Percentiles rank a stretch among this genome's conserved stretches.
phyloP scores from a whole-genome alignment of 352 stramenopile genomes.

The Globisporangium cylindrosporum region DNA sequence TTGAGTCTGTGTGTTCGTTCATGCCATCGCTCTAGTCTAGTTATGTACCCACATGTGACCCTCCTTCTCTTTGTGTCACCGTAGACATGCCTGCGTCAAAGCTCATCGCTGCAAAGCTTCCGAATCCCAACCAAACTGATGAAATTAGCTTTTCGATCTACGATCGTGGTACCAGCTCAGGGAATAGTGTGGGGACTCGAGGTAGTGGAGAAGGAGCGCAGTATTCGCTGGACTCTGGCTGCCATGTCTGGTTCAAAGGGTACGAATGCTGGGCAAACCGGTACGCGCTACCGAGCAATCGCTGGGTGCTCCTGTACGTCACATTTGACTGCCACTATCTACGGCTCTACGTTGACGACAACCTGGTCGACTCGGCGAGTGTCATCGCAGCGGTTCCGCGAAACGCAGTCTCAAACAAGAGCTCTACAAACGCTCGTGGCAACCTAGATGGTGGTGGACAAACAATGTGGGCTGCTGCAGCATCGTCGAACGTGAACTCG shows the following conservation, averaged over 20 bases:
- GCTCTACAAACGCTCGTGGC: background rate
- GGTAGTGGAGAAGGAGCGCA: slow-evolving; percentile 4
- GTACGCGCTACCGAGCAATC: slow-evolving; percentile 50
- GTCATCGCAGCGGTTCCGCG: slow-evolving; percentile 16
- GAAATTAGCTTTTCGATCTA: slow-evolving; percentile 45
- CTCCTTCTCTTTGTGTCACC: background rate
- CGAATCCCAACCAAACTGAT: slow-evolving; percentile 13
- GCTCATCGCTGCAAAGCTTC: slow-evolving; percentile 39
- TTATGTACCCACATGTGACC: slow-evolving; percentile 1
- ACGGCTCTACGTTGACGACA: slow-evolving; percentile 40
- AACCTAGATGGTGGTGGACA: slow-evolving; percentile 21
- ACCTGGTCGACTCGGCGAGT: slow-evolving; percentile 45
- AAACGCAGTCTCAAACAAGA: background rate
- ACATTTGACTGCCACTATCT: slow-evolving; percentile 52
- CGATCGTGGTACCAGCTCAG: slow-evolving; percentile 34
- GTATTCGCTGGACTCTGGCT: slow-evolving; percentile 28
- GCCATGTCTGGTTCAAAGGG: slow-evolving; percentile 37
- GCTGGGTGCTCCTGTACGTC: slow-evolving; percentile 44
- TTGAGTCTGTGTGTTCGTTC: background rate
- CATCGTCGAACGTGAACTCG: slow-evolving; percentile 28
- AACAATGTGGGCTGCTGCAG: slow-evolving; percentile 12
- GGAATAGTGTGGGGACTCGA: slow-evolving; percentile 4
- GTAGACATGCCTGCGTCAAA: slow-evolving; percentile 30
- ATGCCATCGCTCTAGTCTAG: too few relatives aligned
- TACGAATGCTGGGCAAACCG: slow-evolving; percentile 48